These are phyloP conservation scores for Syzygium aromaticum DNA, from an alignment of 345 rosid species.

Conservation along the genomic window DNA sequence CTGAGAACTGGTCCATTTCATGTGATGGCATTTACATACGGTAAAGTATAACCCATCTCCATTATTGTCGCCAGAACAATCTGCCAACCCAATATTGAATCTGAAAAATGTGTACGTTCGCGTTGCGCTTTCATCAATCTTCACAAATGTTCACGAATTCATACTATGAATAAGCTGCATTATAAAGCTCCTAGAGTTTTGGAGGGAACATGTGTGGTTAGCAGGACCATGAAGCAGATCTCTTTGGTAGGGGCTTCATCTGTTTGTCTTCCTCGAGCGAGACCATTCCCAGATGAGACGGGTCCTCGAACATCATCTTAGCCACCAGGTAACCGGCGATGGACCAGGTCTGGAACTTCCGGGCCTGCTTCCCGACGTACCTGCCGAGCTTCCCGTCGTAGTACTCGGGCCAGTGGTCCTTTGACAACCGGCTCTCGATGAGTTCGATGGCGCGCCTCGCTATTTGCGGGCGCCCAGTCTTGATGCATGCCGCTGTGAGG, in stretches of 20 bases:
- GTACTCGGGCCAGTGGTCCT: slow-evolving; percentile 70
- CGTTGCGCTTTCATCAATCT: neutral
- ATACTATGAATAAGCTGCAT: neutral
- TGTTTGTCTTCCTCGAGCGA: slow-evolving; percentile 61
- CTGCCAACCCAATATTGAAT: too few relatives aligned
- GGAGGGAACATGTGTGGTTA: neutral
- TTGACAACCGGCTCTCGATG: slow-evolving; percentile 35
- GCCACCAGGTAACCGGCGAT: slow-evolving; percentile 62
- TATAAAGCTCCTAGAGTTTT: neutral
- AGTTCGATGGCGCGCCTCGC: slow-evolving; percentile 52
- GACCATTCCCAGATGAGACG: slow-evolving; percentile 59
- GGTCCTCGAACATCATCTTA: slow-evolving; percentile 61
- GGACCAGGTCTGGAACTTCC: slow-evolving; percentile 70
- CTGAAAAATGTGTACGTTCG: too few relatives aligned
- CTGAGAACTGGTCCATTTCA: neutral
- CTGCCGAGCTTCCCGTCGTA: slow-evolving; percentile 54
- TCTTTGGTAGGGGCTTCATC: slow-evolving; percentile 43
- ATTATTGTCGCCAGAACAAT: neutral
- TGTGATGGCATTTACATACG: neutral
- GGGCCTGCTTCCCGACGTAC: slow-evolving; percentile 50
- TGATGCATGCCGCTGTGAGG: slow-evolving; percentile 58
- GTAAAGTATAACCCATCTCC: neutral
- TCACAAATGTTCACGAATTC: neutral
- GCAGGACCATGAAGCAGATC: slow-evolving; percentile 55
- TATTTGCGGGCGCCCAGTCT: slow-evolving; percentile 61